Base-by-base conservation (phyloP, 2,329 filamentous ascomycete species). In the Podosphaera xanthii region DNA sequence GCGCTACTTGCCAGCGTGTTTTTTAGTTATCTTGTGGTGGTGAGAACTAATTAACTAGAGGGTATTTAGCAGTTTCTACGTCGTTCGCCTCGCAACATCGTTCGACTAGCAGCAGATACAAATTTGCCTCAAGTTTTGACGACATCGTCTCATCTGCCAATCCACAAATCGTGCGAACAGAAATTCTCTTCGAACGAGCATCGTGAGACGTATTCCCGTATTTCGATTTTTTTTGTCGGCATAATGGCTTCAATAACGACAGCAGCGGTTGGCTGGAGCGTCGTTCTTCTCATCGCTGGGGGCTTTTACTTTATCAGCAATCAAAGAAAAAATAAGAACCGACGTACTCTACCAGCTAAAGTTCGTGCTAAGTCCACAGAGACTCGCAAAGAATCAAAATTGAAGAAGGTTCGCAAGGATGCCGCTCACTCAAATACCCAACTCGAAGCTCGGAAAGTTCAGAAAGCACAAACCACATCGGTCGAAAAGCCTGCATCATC, bases 181-280 rank as follows among this genome's bases (percentile, higher is more conserved):
- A 22, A 22, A 22, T 22, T 22, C 22, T 22, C 22, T 22, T 22
- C 22, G 22, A 22, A 22, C 22, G 22, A 22, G 22, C 22, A 22
- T 22, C 22, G 22, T 22, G 22, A 22, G 22, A 22, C 22, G 22
- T 1, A 22, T 22, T 22, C 22, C 22, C 22, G 1, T 22, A 22
- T 22, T 22, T 22, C 22, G 22, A n/a, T 30, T 52, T 22, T 42
- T 22, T 22, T 22, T 22, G 22, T 22, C 22, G 22, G 22, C 40
- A 61, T 30, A n/a, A 66, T 66, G 62, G 61, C 63, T 53, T 59
- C 64, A n/a, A 49, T 61, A 40, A 64, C 60, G n/a, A 72, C 71
- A 59, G 66, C 49, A 53, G 49, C 70, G 63, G 69, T 68, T 62
- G 71, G 71, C 60, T 73, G 68, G 67, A 67, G 65, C 57, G 65